Percentiles rank a stretch among this genome's conserved stretches.
These are phyloP conservation scores for Boletus edulis DNA, from an alignment of 768 basidiomycete species.

Conservation along the genomic window DNA sequence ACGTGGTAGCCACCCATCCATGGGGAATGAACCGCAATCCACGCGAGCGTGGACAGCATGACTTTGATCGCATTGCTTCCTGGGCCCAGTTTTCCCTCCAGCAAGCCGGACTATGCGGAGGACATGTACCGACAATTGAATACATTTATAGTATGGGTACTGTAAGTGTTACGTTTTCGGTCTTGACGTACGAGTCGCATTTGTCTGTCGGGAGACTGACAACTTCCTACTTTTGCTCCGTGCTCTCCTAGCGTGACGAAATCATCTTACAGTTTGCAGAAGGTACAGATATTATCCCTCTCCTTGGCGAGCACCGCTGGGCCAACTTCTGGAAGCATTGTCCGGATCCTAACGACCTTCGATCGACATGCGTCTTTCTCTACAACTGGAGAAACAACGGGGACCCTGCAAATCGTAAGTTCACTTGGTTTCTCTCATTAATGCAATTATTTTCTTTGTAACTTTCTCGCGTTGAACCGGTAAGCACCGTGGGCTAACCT, in stretches of 20 bases:
- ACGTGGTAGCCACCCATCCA: conserved; percentile 24
- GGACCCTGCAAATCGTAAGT: conserved; percentile 31
- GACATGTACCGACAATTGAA: conserved; percentile 15
- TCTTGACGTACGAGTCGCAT: background rate
- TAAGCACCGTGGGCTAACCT: background rate
- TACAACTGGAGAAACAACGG: conserved; percentile 33
- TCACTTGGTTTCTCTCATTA: background rate
- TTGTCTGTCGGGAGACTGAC: background rate
- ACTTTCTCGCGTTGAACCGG: background rate
- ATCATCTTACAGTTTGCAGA: conserved; percentile 27
- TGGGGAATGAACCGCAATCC: conserved; percentile 19
- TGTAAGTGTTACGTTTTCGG: conserved; percentile 16
- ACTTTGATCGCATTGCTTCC: conserved; percentile 23
- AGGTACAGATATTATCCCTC: conserved; percentile 8
- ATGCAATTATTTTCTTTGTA: background rate
- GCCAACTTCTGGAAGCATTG: conserved; percentile 4
- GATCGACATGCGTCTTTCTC: conserved; percentile 23
- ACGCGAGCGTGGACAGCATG: conserved; percentile 6
- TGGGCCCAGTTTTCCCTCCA: conserved; percentile 25
- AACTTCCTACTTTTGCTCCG: background rate
- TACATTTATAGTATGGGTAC: conserved; percentile 30
- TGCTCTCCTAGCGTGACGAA: conserved; percentile 23
- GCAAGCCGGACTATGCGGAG: conserved; percentile 15
- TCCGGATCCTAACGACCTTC: conserved; percentile 5
- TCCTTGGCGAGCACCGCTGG: conserved; percentile 29